phyloP scores from a whole-genome alignment of 2,329 filamentous ascomycete genomes.

The Teratosphaeria destructans region DNA sequence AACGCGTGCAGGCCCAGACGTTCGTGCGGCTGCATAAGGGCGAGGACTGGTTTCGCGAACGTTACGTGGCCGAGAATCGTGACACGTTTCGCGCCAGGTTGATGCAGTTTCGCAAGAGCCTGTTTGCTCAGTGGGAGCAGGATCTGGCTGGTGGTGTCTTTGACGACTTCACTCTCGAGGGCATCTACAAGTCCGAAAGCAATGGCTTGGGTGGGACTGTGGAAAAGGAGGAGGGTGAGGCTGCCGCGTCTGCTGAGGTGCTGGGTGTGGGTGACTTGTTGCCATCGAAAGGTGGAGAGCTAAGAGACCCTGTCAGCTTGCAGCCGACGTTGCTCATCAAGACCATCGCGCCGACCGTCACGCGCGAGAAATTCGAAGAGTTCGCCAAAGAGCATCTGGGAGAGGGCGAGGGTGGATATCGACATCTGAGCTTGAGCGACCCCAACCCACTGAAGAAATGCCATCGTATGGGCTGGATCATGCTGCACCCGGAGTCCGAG shows the following conservation, averaged over 20 bases:
- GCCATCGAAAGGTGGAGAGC: conserved; percentile 70
- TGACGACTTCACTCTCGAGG: conserved; percentile 89
- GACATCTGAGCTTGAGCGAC: conserved; percentile 90
- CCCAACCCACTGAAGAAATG: conserved; percentile 95
- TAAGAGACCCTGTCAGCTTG: conserved; percentile 77
- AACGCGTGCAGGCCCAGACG: conserved; percentile 52
- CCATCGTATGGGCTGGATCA: conserved; percentile 97
- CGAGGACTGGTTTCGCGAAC: conserved; percentile 96
- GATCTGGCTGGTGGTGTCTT: conserved; percentile 78
- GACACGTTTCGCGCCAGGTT: conserved; percentile 65
- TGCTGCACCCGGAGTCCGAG: conserved; percentile 74
- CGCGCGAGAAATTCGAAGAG: conserved; percentile 79
- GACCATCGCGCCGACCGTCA: conserved; percentile 93
- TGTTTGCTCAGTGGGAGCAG: conserved; percentile 79
- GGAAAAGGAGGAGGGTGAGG: conserved; percentile 93
- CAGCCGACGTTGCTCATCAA: conserved; percentile 95
- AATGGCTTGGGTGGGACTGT: conserved; percentile 75
- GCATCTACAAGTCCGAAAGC: conserved; percentile 84
- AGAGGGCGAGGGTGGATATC: conserved; percentile 83
- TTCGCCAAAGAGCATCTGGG: conserved; percentile 93
- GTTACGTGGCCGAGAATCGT: conserved; percentile 76
- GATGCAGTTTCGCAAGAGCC: conserved; percentile 65
- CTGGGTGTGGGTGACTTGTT: conserved; percentile 85
- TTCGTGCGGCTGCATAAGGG: conserved; percentile 90
- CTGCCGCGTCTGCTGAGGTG: conserved; percentile 82